Conservation (phyloP, 2,329 filamentous ascomycete genomes). For the Ophiostoma pallidulum region DNA sequence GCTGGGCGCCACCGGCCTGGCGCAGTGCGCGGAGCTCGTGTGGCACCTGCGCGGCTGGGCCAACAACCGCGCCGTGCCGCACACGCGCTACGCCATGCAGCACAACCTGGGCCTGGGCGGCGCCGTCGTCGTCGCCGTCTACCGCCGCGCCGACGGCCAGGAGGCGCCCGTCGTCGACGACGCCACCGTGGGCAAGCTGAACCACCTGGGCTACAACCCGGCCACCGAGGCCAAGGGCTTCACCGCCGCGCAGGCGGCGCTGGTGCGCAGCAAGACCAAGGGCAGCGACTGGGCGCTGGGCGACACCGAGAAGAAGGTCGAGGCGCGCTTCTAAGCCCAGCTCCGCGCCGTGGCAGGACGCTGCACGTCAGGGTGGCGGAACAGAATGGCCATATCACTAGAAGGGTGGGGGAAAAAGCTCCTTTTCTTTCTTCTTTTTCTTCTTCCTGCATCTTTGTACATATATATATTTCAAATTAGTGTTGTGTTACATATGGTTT, state of each 20-base stretch:
- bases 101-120: conserved; percentile 91
- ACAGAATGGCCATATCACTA: too few relatives aligned
- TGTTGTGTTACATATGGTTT: too few relatives aligned
- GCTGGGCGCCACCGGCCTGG: conserved; percentile 85
- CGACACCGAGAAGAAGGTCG: conserved; percentile 65
- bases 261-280: conserved; percentile 59
- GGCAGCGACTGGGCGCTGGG: conserved; percentile 66
- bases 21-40: conserved; percentile 87
- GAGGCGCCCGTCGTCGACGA: conserved; percentile 50
- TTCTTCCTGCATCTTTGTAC: neutral
- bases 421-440: neutral
- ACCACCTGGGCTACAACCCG: conserved; percentile 79
- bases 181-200: conserved; percentile 54
- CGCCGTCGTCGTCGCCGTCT: conserved; percentile 82
- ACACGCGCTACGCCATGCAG: conserved; percentile 68
- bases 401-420: neutral
- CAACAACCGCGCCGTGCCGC: conserved; percentile 67
- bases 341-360: neutral
- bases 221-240: conserved; percentile 84
- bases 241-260: conserved; percentile 62
- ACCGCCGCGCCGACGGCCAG: conserved; percentile 71
- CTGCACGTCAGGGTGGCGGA: too few relatives aligned
- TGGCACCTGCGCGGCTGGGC: conserved; percentile 97
- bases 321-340: conserved; percentile 29
- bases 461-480: conserved; percentile 1